Evolutionary conservation across 306 rosid genomes (phyloP).

Genomic region (Fragaria vesca): DNA sequence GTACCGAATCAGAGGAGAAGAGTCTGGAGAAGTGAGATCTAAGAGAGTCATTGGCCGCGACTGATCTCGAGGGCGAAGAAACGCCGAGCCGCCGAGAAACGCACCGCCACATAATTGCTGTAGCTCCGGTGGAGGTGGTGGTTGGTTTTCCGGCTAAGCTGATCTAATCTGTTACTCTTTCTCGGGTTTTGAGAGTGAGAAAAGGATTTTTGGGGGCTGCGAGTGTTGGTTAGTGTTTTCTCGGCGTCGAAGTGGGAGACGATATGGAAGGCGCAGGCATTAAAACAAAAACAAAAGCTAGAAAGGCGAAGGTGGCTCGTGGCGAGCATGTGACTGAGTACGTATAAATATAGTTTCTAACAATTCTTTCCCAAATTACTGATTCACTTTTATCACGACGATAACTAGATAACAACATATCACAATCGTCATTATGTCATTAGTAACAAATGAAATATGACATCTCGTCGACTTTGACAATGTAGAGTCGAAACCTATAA

Average conservation of each 20-base stretch:
- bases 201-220: background rate
- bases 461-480: too few relatives aligned
- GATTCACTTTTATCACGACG: background rate
- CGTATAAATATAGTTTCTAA: background rate
- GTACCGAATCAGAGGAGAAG: constrained; percentile 66
- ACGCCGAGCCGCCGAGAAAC: constrained; percentile 73
- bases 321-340: background rate
- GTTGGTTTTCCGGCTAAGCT: background rate
- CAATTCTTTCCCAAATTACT: background rate
- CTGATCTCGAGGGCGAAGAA: constrained; percentile 41
- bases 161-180: background rate
- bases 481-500: too few relatives aligned
- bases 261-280: background rate
- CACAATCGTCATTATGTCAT: too few relatives aligned
- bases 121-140: background rate
- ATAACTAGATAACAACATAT: background rate
- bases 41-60: constrained; percentile 33
- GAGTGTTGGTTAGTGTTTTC: background rate
- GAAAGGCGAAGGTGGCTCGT: background rate
- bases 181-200: background rate
- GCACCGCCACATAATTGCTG: constrained; percentile 80
- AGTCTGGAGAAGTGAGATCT: constrained; percentile 72
- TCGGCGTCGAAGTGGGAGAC: constrained; percentile 24
- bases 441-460: too few relatives aligned
- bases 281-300: background rate